Evolutionary conservation across 2,329 filamentous ascomycete genomes (phyloP), one percentile per base, ranked within the genome.

Genomic region (Gremmenia infestans): DNA sequence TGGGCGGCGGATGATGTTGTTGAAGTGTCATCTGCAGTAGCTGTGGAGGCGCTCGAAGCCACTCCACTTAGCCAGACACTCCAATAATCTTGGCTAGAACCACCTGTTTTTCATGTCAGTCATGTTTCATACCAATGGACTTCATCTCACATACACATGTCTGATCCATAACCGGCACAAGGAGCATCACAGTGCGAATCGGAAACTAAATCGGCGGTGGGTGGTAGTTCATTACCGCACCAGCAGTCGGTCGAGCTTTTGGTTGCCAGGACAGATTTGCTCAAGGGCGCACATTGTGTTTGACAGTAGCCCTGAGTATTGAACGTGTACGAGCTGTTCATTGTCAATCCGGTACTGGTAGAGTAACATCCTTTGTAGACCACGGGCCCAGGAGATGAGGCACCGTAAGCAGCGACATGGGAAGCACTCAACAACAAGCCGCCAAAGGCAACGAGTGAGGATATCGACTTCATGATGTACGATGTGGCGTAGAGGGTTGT

Each of bases 221-320:
- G 58, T 17, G 69, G 69, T n/a, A 70, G 22, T 11, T 53, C 52
- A 15, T 65, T 45, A 50, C 67, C 67, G 52, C 69, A 71, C 52
- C 60, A 70, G 55, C 69, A 71, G n/a, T 61, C 58, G 6, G 45
- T 58, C 9, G 42, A 50, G 22, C 62, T 60, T 9, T 58, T 62
- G n/a, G 62, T 66, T 23, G 63, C 67, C 48, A 68, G 58, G 9
- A 63, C 62, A 2, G 62, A 45, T n/a, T 52, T 53, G 25, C 54
- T 56, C 43, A 47, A 6, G 4, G 54, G 58, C 17, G 59, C 53
- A 54, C 67, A 69, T 40, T 57, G 36, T 5, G 32, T 39, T 45
- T 63, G 61, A 46, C 65, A 71, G 14, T 60, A 61, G 40, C 65
- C 68, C 11, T 57, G 62, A 2, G 63, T 66, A 40, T 70, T 67